Evolutionary conservation across 768 basidiomycete species (phyloP).

Genomic region (Candolleomyces efflorescens): DNA sequence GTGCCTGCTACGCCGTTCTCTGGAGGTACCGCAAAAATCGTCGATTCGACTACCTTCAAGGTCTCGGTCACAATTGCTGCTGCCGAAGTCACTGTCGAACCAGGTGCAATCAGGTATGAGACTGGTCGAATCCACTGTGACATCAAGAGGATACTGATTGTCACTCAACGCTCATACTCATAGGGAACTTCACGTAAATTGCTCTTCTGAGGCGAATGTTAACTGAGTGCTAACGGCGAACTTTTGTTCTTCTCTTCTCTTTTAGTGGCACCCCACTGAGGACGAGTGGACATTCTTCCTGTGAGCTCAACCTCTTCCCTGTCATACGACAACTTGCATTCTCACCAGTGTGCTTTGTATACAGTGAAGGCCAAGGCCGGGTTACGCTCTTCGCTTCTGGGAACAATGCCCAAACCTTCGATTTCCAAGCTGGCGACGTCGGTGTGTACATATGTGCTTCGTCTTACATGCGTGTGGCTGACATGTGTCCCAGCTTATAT

Average conservation of each 20-base stretch:
- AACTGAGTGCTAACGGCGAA: not conserved
- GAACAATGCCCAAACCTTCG: constrained; percentile 52
- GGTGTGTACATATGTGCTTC: constrained; percentile 26
- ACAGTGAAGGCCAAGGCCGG: constrained; percentile 49
- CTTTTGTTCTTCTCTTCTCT: not conserved
- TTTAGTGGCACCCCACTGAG: constrained; percentile 66
- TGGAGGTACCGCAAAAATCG: constrained; percentile 49
- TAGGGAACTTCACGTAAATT: constrained; percentile 53
- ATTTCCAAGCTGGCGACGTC: constrained; percentile 60
- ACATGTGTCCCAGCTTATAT: constrained; percentile 39
- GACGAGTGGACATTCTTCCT: constrained; percentile 63
- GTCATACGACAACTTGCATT: not conserved
- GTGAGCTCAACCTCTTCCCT: constrained; percentile 26
- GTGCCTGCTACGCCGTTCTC: constrained; percentile 36
- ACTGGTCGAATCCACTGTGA: not conserved
- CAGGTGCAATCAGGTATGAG: constrained; percentile 48
- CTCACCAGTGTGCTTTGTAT: not conserved
- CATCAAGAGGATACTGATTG: not conserved
- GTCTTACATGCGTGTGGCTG: constrained; percentile 1
- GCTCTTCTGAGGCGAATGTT: not conserved
- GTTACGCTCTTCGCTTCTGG: constrained; percentile 54
- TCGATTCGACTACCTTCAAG: constrained; percentile 49
- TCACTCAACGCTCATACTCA: not conserved
- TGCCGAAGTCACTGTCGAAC: constrained; percentile 55
- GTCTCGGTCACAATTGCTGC: constrained; percentile 49